These are phyloP conservation scores for Nicotiana tabacum DNA, from an alignment of 257 asterid genomes.

Conservation along the genomic window DNA sequence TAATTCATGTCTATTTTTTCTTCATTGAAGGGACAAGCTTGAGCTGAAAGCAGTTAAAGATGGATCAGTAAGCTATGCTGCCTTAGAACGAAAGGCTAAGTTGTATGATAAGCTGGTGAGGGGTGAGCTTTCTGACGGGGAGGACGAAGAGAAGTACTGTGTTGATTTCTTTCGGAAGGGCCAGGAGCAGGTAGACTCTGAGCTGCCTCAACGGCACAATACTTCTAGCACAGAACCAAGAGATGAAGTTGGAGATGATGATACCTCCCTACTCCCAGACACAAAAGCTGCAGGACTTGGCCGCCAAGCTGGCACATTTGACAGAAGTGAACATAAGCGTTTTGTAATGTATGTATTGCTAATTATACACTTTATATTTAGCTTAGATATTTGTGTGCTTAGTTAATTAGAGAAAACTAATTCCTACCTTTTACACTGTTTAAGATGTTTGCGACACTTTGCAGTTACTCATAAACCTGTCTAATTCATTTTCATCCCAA, in stretches of 20 bases:
- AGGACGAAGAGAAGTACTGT: conserved; percentile 85
- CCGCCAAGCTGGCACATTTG: conserved; percentile 43
- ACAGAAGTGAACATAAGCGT: conserved; percentile 80
- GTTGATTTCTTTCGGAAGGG: conserved; percentile 94
- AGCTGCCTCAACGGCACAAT: conserved; percentile 26
- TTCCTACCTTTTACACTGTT: not conserved
- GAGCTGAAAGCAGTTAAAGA: conserved; percentile 87
- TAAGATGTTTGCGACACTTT: not conserved
- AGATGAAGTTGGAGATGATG: conserved; percentile 41
- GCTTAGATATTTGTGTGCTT: not conserved
- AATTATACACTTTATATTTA: not conserved
- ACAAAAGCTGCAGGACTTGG: conserved; percentile 61
- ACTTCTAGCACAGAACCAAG: conserved; percentile 27
- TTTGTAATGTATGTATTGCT: conserved; percentile 59
- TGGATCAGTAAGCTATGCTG: conserved; percentile 89
- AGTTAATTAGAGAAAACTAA: not conserved
- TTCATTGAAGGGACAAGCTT: conserved; percentile 70
- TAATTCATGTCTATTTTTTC: not conserved
- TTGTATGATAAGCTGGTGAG: conserved; percentile 68
- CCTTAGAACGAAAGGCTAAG: conserved; percentile 86
- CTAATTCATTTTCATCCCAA: not conserved
- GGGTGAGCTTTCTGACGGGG: conserved; percentile 92
- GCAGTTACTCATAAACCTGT: not conserved
- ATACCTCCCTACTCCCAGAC: conserved; percentile 27
- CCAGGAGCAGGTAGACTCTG: conserved; percentile 33